Base-by-base conservation (phyloP, 179 eudicot species). In the Beta macrorhiza region DNA sequence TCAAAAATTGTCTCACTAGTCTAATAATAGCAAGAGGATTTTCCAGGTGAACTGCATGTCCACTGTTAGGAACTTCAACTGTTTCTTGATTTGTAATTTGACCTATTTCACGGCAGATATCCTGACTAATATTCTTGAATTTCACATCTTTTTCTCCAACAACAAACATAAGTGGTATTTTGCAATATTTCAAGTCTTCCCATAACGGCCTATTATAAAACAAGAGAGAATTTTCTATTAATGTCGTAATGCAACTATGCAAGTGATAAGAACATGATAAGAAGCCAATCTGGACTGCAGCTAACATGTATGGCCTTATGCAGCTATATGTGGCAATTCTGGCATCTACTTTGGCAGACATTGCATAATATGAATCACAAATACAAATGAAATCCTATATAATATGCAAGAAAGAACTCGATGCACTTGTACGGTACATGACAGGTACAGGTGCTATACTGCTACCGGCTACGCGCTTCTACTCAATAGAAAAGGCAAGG, bases 31-130 rank as follows among this genome's bases (percentile, higher is more conserved):
- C 87, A 58, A 97, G 93, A 37, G 99, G 97, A 83, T 92, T 97
- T 90, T 97, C 97, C 70, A 94, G 8, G 86, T 94, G 99, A 69
- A 88, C 97, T 83, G 98, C 99, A 86, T 97, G 99, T 32, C 99
- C 99, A 76, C 91, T 87, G 25, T 86, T 67, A 8, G 93, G 93
- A 83, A 94, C 86, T 81, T 91, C 92, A 15, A 88, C 86, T 53
- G 85, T 72, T 78, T 87, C 87, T 72, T 86, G 75, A 71, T 47
- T 53, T 59, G 67, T 63, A 64, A 74, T 86, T 44, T 86, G 82
- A 67, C 68, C 77, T 15, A 92, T 68, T 80, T 79, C 83, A 15
- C 51, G 32, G 83, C 70, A 81, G 84, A 91, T 93, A 55, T 89
- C 84, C 62, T 80, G 80, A 83, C 91, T 90, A 76, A 97, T 90